Conservation (phyloP, 2,329 filamentous ascomycete species). For the Knoxdaviesia capensis region DNA sequence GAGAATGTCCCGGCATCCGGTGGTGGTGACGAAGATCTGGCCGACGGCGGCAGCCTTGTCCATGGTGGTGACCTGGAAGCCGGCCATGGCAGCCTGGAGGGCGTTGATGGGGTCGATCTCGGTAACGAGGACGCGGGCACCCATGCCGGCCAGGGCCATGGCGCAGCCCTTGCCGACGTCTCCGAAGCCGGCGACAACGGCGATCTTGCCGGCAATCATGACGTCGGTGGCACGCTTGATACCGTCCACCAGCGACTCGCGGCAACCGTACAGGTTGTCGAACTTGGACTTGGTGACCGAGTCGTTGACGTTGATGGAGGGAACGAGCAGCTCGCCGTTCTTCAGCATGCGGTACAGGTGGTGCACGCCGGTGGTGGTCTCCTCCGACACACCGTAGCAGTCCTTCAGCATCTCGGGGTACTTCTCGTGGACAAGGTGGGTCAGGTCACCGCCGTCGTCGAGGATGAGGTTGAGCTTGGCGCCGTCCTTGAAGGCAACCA, state of each 20-base stretch:
- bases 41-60: slow-evolving; percentile 76
- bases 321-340: slow-evolving; percentile 72
- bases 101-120: slow-evolving; percentile 99
- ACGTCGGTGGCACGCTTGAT: slow-evolving; percentile 99
- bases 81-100: slow-evolving; percentile 93
- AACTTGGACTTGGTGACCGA: slow-evolving; percentile 99
- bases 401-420: slow-evolving; percentile 96
- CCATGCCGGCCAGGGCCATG: slow-evolving; percentile 89
- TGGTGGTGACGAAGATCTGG: slow-evolving; percentile 99
- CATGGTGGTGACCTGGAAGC: slow-evolving; percentile 95
- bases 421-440: slow-evolving; percentile 88
- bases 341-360: slow-evolving; percentile 98
- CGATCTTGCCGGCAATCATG: slow-evolving; percentile 99
- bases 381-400: slow-evolving; percentile 97
- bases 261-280: slow-evolving; percentile 99
- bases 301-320: slow-evolving; percentile 99
- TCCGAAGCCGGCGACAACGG: slow-evolving; percentile 93
- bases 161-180: slow-evolving; percentile 99
- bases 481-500: slow-evolving; percentile 87
- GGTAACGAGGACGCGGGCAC: slow-evolving; percentile 87
- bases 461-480: slow-evolving; percentile 97
- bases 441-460: slow-evolving; percentile 95
- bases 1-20: slow-evolving; percentile 95
- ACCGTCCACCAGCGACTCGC: slow-evolving; percentile 94
- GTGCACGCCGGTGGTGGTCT: slow-evolving; percentile 99